phyloP scores from a whole-genome alignment of 2,329 filamentous ascomycete species.

The Davidsoniella eucalypti region DNA sequence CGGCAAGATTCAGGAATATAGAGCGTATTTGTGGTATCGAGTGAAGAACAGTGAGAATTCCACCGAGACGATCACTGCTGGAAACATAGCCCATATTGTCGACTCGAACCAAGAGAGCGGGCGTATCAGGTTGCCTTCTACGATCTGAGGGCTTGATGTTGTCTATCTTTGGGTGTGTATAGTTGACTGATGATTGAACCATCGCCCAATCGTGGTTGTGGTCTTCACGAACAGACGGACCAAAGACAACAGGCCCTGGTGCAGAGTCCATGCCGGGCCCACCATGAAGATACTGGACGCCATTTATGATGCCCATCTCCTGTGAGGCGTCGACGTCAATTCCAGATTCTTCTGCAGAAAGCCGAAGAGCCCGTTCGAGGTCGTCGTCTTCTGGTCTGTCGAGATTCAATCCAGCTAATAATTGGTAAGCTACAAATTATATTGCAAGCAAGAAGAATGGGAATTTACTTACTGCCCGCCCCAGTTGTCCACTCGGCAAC shows the following conservation, averaged over 20 bases:
- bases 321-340: slow-evolving; percentile 19
- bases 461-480: slow-evolving; percentile 25
- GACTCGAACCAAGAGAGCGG: slow-evolving; percentile 33
- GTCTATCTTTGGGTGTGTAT: slow-evolving; percentile 21
- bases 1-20: slow-evolving; percentile 29
- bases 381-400: slow-evolving; percentile 28
- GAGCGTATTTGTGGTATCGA: slow-evolving; percentile 43
- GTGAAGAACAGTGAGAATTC: slow-evolving; percentile 41
- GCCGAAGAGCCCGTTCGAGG: slow-evolving; percentile 16
- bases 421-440: background rate
- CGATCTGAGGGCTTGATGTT: slow-evolving; percentile 13
- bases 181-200: slow-evolving; percentile 32
- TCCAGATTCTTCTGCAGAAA: slow-evolving; percentile 11
- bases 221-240: slow-evolving; percentile 38
- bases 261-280: background rate
- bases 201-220: slow-evolving; percentile 46
- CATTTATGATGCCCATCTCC: slow-evolving; percentile 31
- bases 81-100: slow-evolving; percentile 15
- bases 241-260: slow-evolving; percentile 25
- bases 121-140: slow-evolving; percentile 20
- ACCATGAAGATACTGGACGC: background rate
- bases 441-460: background rate
- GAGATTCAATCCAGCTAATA: slow-evolving; percentile 16
- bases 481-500: slow-evolving; percentile 31
- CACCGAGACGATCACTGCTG: slow-evolving; percentile 30